A percentile compares a stretch with the other conserved stretches of the same genome.
phyloP scores from a whole-genome alignment of 176 grass and related monocot species.

The Triticum urartu region DNA sequence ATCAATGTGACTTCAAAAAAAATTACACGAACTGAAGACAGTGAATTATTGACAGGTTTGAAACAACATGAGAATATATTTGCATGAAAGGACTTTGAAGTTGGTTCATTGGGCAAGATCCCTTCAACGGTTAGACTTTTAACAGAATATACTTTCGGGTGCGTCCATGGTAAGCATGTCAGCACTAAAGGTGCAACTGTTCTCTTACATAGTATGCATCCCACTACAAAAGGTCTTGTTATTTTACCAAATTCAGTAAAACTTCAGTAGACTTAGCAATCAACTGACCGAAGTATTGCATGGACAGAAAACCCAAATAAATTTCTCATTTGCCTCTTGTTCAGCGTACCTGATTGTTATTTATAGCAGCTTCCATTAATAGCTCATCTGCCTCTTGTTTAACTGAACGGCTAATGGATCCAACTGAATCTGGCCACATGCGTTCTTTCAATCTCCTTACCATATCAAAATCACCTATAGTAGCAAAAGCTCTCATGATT shows the following conservation, averaged over 20 bases:
- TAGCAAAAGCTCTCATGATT: slow-evolving; percentile 87
- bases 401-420: slow-evolving; percentile 62
- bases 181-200: neutral
- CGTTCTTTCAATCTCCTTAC: slow-evolving; percentile 58
- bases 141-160: neutral
- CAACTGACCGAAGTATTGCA: neutral
- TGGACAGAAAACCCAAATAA: slow-evolving; percentile 15
- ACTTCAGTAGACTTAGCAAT: slow-evolving; percentile 3
- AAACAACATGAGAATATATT: slow-evolving; percentile 2
- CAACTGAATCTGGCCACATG: slow-evolving; percentile 84
- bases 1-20: neutral
- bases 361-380: slow-evolving; percentile 94
- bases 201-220: slow-evolving; percentile 5
- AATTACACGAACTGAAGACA: neutral
- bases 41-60: neutral
- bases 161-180: neutral
- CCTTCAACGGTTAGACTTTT: slow-evolving; percentile 10
- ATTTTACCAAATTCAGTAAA: neutral
- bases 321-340: no score
- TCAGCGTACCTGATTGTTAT: slow-evolving; percentile 67
- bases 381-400: slow-evolving; percentile 76
- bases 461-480: slow-evolving; percentile 77
- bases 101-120: slow-evolving; percentile 5
- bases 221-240: neutral
- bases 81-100: neutral